Evolutionary conservation across 176 grass and related monocot genomes (phyloP).

Genomic region (Rhipidocladum racemiflorum): DNA sequence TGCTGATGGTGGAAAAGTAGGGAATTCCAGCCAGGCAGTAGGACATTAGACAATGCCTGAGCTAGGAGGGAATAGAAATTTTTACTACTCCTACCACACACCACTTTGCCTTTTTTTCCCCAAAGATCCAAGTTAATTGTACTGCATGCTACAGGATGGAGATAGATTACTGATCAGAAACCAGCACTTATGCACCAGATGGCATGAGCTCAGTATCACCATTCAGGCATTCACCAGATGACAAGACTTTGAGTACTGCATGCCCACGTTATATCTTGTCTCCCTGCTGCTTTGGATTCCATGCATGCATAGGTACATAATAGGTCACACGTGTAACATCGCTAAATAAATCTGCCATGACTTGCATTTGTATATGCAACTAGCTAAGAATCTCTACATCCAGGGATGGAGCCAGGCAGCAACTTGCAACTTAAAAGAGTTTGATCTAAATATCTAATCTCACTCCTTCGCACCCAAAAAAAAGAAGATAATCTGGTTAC

Average conservation of each 20-base stretch:
- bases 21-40: not conserved
- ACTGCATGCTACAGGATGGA: slow-evolving; percentile 33
- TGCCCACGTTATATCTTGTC: slow-evolving; percentile 20
- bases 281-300: slow-evolving; percentile 50
- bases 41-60: slow-evolving; percentile 17
- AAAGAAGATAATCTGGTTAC: no score
- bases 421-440: slow-evolving; percentile 30
- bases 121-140: slow-evolving; percentile 31
- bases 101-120: not conserved
- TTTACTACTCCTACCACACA: slow-evolving; percentile 18
- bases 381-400: slow-evolving; percentile 38
- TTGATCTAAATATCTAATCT: no score
- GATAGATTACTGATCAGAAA: slow-evolving; percentile 13
- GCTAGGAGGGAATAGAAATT: slow-evolving; percentile 27
- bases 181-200: slow-evolving; percentile 31
- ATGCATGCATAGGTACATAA: not conserved
- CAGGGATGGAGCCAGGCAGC: slow-evolving; percentile 31
- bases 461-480: no score
- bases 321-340: slow-evolving; percentile 44
- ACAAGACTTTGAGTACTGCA: slow-evolving; percentile 2
- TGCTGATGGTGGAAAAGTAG: slow-evolving; percentile 9
- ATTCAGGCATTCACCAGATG: slow-evolving; percentile 6
- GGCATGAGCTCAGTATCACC: slow-evolving; percentile 13
- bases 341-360: slow-evolving; percentile 22
- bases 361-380: slow-evolving; percentile 25